phyloP scores from a whole-genome alignment of 2,329 filamentous ascomycete genomes.

The Mariannaea sp. region DNA sequence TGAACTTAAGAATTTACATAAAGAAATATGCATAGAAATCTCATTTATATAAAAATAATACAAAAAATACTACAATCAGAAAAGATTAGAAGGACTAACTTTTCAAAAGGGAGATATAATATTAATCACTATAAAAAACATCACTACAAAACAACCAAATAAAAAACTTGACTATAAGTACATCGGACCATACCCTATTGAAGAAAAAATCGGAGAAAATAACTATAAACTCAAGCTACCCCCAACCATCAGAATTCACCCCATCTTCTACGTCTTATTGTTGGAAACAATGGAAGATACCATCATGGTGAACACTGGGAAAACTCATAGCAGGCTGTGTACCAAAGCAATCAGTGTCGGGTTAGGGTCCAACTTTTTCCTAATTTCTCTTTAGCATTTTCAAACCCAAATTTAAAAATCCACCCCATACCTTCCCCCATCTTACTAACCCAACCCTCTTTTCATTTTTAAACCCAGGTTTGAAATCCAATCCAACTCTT shows the following conservation, averaged over 20 bases:
- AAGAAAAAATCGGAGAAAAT: slow-evolving; percentile 21
- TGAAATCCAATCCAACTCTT: no score
- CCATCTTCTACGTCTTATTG: slow-evolving; percentile 30
- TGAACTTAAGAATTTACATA: no score
- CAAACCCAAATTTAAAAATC: no score
- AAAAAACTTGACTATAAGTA: slow-evolving; percentile 30
- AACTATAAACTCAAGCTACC: slow-evolving; percentile 27
- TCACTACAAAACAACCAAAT: slow-evolving; percentile 19
- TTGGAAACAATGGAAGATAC: slow-evolving; percentile 19
- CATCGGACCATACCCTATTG: slow-evolving; percentile 25
- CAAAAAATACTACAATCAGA: slow-evolving; percentile 15
- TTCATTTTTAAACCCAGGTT: no score
- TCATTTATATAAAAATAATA: neutral
- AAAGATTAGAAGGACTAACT: slow-evolving; percentile 22
- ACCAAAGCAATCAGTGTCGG: no score
- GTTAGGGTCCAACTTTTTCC: no score
- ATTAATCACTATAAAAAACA: slow-evolving; percentile 25
- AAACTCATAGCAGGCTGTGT: no score
- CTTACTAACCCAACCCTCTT: no score
- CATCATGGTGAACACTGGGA: slow-evolving; percentile 12
- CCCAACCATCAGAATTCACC: slow-evolving; percentile 14
- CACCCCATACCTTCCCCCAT: no score
- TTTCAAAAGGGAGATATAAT: slow-evolving; percentile 23
- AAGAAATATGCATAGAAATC: neutral
- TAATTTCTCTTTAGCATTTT: no score